Conservation (phyloP, 2,329 filamentous ascomycete species). For the Gyromitra esculenta region DNA sequence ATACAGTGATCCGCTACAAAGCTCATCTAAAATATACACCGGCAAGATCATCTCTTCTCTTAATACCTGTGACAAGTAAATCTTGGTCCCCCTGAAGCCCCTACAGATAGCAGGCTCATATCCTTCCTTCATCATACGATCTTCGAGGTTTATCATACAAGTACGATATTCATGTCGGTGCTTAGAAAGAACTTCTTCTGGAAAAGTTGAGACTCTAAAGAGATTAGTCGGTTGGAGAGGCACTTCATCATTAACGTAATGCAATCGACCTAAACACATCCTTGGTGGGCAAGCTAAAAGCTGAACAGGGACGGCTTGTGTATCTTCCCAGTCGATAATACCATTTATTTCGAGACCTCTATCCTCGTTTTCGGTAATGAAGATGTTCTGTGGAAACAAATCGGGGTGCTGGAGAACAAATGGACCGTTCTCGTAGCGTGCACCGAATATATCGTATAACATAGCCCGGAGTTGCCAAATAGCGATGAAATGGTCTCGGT, state of each 20-base stretch:
- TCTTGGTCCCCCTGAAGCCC: neutral
- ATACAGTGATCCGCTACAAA: conserved; percentile 27
- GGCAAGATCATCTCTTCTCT: conserved; percentile 32
- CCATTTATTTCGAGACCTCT: conserved; percentile 11
- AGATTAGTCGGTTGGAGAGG: neutral
- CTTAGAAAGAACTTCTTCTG: conserved; percentile 1
- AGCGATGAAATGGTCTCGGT: conserved; percentile 22
- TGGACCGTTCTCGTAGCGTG: conserved; percentile 38
- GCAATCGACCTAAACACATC: conserved; percentile 20
- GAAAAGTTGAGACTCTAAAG: conserved; percentile 3
- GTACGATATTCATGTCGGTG: conserved; percentile 26
- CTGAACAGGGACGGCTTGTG: conserved; percentile 25
- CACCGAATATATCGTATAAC: conserved; percentile 44
- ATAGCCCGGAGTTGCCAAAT: conserved; percentile 40
- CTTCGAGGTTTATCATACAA: conserved; percentile 14
- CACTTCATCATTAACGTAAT: neutral
- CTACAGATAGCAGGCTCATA: conserved; percentile 14
- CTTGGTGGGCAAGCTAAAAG: conserved; percentile 33
- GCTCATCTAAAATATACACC: conserved; percentile 25
- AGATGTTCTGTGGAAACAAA: conserved; percentile 28
- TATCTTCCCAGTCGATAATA: conserved; percentile 31
- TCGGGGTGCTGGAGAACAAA: conserved; percentile 43
- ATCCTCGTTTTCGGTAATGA: neutral
- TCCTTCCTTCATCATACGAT: conserved; percentile 1
- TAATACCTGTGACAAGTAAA: conserved; percentile 25